phyloP scores from a whole-genome alignment of 2,329 filamentous ascomycete species.

The Colletotrichum kahawae region DNA sequence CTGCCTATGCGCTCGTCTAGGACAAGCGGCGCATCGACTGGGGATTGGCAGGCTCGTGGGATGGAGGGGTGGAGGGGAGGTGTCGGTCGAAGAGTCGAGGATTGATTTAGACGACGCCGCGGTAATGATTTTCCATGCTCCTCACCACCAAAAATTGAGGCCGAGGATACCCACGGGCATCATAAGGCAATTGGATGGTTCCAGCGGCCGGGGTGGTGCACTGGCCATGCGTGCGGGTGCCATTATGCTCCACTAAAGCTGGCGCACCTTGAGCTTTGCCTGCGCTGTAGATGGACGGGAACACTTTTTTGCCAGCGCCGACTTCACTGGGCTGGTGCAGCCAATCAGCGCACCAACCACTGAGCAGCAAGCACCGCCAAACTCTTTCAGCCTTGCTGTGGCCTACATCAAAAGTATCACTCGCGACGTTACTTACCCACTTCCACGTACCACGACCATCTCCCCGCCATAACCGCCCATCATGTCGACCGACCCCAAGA shows the following conservation, averaged over 20 bases:
- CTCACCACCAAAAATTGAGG: conserved; percentile 29
- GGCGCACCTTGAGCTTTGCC: conserved; percentile 4
- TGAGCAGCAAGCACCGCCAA: conserved; percentile 17
- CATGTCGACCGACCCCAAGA: conserved; percentile 64
- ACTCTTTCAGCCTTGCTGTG: conserved; percentile 37
- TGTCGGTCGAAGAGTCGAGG: neutral
- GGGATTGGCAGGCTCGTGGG: conserved; percentile 5
- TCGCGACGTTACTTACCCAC: conserved; percentile 1
- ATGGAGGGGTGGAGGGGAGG: neutral
- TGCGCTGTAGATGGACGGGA: neutral
- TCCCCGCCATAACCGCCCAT: conserved; percentile 21
- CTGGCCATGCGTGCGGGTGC: neutral
- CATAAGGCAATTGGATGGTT: conserved; percentile 7
- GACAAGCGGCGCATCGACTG: conserved; percentile 36
- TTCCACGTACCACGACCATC: conserved; percentile 14
- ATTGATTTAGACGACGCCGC: conserved; percentile 16
- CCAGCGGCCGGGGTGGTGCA: neutral
- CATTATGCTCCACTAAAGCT: neutral
- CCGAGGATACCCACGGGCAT: conserved; percentile 27
- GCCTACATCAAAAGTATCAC: conserved; percentile 13
- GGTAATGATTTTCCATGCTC: conserved; percentile 38
- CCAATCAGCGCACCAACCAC: conserved; percentile 15
- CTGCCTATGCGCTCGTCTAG: conserved; percentile 39
- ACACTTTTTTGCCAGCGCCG: conserved; percentile 14
- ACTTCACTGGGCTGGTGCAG: neutral